Conservation (phyloP, 768 basidiomycete species). For the Boletus rex-veris region DNA sequence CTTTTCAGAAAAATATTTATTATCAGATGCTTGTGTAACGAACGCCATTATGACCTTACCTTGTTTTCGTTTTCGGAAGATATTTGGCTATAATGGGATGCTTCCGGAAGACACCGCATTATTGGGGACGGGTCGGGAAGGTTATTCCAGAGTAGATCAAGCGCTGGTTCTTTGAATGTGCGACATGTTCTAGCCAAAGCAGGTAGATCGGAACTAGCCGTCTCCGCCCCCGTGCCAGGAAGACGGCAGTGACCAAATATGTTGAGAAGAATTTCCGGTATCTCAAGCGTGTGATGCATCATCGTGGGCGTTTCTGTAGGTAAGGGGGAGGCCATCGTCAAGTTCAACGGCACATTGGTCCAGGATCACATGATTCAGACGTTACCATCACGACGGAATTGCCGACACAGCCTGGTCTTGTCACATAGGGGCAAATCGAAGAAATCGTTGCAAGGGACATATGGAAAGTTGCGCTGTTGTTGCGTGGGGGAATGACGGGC, state of each 20-base stretch:
- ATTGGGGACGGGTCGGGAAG: background rate
- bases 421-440: no score
- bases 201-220: background rate
- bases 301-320: background rate
- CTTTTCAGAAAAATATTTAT: no score
- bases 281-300: background rate
- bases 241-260: background rate
- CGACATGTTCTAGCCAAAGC: background rate
- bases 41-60: background rate
- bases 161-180: background rate
- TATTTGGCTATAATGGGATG: no score
- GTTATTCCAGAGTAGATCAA: background rate
- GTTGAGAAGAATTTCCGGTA: background rate
- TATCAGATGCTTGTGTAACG: no score
- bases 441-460: no score
- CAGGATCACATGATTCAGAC: no score
- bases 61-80: background rate
- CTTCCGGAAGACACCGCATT: background rate
- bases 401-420: no score
- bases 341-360: no score
- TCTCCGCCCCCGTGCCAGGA: background rate
- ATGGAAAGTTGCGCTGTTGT: no score
- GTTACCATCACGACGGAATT: no score
- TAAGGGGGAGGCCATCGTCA: no score
- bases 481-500: no score